Base-by-base conservation (phyloP, 768 basidiomycete genomes). In the Russula earlei region DNA sequence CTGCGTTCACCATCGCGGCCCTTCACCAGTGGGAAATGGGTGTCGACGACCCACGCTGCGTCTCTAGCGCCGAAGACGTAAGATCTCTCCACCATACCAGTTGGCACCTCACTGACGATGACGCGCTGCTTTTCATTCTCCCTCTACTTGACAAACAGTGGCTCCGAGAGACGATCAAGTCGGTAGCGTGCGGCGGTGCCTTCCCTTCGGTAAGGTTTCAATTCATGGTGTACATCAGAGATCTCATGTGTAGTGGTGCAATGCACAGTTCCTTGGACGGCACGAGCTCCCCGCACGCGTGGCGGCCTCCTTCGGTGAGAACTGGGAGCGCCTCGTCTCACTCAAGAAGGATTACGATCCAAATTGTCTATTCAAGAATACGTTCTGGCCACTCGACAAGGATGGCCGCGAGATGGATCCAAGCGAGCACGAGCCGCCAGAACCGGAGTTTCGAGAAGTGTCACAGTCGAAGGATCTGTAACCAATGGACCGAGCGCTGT, bases 1-100 rank as follows among this genome's bases (percentile, higher is more conserved):
- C 88, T 0, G 67, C 78, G 9, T 95, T 91, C 70, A 92, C 87
- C 2, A 82, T 95, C 52, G 87, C 89, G 3, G 91, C 92, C 17
- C 74, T 94, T 24, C 92, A 94, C 68, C 92, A 95, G 66, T 95
- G 92, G 92, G 86, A 89, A 58, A 84, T 92, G 72, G 79, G 84
- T 29, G 71, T 86, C 41, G 80, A 86, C 59, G 91, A 95, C 65
- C 80, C 83, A 42, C 74, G 81, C n/a, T 95, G 91, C 60, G 75
- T 91, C 43, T 75, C 76, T 49, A 84, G 89, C 40, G 91, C 91
- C 15, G 89, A 93, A 69, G 84, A 87, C 70, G 87, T 85, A 54
- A 62, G 77, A 42, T 15, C 40, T 62, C 31, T 51, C 42, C 33
- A 42, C 10, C 29, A 5, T 31, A 48, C 15, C 40, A 10, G 17